Evolutionary conservation across 1,284 basidiomycete genomes (phyloP).

Genomic region (Marasmius sp.): DNA sequence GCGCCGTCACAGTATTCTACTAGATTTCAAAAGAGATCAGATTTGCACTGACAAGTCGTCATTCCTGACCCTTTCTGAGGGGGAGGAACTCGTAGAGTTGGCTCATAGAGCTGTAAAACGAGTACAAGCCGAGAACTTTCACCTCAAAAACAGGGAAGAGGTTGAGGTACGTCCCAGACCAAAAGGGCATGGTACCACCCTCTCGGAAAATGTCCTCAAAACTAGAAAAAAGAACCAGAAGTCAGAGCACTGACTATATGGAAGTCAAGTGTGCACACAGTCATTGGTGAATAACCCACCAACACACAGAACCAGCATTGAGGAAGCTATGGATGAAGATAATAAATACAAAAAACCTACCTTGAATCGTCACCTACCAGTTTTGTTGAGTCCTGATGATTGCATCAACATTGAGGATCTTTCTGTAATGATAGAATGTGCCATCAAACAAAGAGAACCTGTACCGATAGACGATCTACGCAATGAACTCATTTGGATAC

Average conservation of each 20-base stretch:
- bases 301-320: background rate
- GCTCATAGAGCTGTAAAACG: background rate
- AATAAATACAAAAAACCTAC: background rate
- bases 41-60: conserved; percentile 6
- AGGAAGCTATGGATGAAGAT: background rate
- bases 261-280: background rate
- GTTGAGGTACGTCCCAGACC: background rate
- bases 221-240: background rate
- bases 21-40: conserved; percentile 5
- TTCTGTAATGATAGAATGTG: background rate
- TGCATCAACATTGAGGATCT: background rate
- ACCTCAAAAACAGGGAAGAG: background rate
- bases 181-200: background rate
- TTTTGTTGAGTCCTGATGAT: background rate
- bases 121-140: background rate
- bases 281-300: background rate
- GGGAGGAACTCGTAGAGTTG: background rate
- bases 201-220: background rate
- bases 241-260: background rate
- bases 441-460: background rate
- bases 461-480: background rate
- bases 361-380: background rate
- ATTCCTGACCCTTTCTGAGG: background rate
- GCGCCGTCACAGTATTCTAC: background rate
- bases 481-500: background rate